Percentiles rank a stretch among this genome's conserved stretches.
phyloP scores from a whole-genome alignment of 495 filamentous ascomycete genomes.

The Tuber magnatum region DNA sequence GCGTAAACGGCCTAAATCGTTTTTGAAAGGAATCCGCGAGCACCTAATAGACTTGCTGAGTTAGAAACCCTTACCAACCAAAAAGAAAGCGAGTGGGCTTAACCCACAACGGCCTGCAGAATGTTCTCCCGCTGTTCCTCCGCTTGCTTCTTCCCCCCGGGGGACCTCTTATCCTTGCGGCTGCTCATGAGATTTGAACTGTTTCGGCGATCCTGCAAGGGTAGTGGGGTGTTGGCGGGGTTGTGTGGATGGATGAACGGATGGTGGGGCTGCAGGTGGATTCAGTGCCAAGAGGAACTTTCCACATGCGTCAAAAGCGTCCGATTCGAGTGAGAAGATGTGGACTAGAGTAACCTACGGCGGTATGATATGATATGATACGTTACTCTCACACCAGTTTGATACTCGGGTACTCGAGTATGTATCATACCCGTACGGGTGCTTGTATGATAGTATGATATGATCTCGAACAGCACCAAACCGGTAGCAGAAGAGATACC shows the following conservation, averaged over 20 bases:
- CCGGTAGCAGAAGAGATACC: not conserved
- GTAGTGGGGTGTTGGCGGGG: slow-evolving; percentile 3
- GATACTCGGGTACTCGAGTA: no score
- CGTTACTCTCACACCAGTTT: no score
- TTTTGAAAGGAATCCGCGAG: slow-evolving; percentile 92
- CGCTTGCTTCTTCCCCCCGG: slow-evolving; percentile 59
- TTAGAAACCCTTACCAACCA: slow-evolving; percentile 31
- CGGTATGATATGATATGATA: not conserved
- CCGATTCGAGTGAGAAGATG: not conserved
- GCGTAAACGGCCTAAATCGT: slow-evolving; percentile 78
- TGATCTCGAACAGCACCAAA: not conserved
- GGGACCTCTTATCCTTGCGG: slow-evolving; percentile 53
- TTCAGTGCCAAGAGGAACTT: not conserved
- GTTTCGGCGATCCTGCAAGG: not conserved
- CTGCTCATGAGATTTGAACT: slow-evolving; percentile 35
- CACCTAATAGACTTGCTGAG: slow-evolving; percentile 43
- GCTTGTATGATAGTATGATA: not conserved
- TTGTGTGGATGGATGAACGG: slow-evolving; percentile 12
- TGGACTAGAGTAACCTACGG: not conserved
- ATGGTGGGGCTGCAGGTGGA: slow-evolving; percentile 17
- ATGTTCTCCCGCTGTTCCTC: slow-evolving; percentile 68
- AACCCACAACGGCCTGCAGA: slow-evolving; percentile 78
- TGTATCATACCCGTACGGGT: no score
- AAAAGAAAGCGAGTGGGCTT: not conserved
- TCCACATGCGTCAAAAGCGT: not conserved